A percentile compares a stretch with the other conserved stretches of the same genome.
Conservation (phyloP, 2,329 filamentous ascomycete species). For the Aureobasidium pullulans region DNA sequence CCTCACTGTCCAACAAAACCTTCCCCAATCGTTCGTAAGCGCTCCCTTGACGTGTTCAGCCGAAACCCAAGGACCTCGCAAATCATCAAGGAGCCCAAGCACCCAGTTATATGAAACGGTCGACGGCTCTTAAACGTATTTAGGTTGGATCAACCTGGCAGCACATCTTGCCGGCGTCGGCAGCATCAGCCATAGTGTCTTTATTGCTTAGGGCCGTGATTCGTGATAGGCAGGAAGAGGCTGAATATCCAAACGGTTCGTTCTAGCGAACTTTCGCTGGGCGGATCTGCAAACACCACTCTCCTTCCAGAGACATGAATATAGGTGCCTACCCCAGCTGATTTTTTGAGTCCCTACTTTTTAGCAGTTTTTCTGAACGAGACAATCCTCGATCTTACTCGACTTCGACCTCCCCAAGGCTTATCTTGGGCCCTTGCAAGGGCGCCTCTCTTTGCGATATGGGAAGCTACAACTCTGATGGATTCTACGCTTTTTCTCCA, state of each 20-base stretch:
- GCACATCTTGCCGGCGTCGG: background rate
- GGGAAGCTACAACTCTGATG: conserved; percentile 9
- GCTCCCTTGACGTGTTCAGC: background rate
- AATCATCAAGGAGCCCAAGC: background rate
- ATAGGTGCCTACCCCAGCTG: background rate
- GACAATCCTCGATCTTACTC: background rate
- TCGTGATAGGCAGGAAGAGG: background rate
- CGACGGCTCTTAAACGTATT: background rate
- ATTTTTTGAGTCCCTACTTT: background rate
- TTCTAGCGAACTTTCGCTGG: conserved; percentile 3
- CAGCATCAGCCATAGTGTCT: background rate
- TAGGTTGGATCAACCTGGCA: background rate
- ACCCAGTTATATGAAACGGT: conserved; percentile 1
- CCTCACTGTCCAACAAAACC: background rate
- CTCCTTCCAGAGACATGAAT: background rate
- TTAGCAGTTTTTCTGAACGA: background rate
- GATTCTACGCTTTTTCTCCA: conserved; percentile 15
- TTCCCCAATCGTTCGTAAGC: background rate
- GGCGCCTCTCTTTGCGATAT: background rate
- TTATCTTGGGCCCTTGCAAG: conserved; percentile 1
- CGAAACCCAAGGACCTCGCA: background rate
- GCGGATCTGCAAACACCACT: background rate
- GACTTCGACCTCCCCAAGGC: background rate
- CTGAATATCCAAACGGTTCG: background rate
- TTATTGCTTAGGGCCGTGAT: background rate